Base-by-base conservation (phyloP, 2,329 filamentous ascomycete genomes). In the Gnomoniopsis smithogilvyi region DNA sequence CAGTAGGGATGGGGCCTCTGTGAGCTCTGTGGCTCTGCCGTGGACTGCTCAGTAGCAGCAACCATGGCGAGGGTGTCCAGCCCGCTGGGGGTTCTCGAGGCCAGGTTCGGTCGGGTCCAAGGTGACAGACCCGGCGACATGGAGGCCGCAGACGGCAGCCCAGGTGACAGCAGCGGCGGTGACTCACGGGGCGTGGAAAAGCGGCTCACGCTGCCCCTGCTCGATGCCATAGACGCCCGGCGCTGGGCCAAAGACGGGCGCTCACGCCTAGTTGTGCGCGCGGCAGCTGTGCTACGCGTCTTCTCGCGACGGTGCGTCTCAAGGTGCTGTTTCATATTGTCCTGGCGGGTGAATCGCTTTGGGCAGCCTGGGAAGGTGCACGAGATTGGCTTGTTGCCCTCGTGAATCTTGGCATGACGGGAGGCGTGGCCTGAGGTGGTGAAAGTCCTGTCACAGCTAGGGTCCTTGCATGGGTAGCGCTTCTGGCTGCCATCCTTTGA, bases 281-380 rank as follows among this genome's bases (percentile, higher is more conserved):
- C 41, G 67, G 65, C 14, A 66, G 64, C 11, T 2, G 76, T 74
- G 2, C 75, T 73, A 30, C 80, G 77, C 34, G 75, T 75, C 74
- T 83, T 83, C 63, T 86, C 81, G 72, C 86, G 87, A 73, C 84
- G 88, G 71, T 93, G 90, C 0, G 89, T 92, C 67, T 90, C 84
- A 33, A 91, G 81, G 68, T 93, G 90, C 74, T 92, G 90, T 79
- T 92, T 91, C 90, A 93, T 93, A 78, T 93, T 93, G 78, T 93
- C 90, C 66, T 88, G 87, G 64, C 90, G 87, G 12, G 89, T 92
- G 67, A 93, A 93, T 68, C 89, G 90, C 76, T 92, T 92, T 51
- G 56, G 47, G 46, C 61, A 63, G 61, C 88, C 88, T 0, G 80
- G 76, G 67, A 82, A 90, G 34, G 86, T 80, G 74, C 85, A 88